phyloP scores from a whole-genome alignment of 2,329 filamentous ascomycete genomes.

The Exophiala spinifera region DNA sequence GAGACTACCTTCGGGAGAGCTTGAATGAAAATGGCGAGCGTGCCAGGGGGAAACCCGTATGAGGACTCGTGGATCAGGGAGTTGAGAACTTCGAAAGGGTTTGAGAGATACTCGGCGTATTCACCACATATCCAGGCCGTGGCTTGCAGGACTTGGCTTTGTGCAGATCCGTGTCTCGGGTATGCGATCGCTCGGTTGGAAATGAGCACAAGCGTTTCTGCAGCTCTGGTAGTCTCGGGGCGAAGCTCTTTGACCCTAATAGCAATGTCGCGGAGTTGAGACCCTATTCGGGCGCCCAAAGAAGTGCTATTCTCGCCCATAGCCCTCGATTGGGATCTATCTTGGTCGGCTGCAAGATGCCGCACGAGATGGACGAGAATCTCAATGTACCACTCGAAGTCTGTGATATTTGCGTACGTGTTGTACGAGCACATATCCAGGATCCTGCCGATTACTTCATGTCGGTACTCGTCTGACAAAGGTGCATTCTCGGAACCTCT shows the following conservation, averaged over 20 bases:
- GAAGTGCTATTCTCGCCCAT: constrained; percentile 24
- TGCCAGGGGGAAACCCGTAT: constrained; percentile 58
- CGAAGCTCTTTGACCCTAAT: constrained; percentile 87
- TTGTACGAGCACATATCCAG: constrained; percentile 85
- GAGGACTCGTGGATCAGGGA: constrained; percentile 68
- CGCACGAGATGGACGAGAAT: constrained; percentile 72
- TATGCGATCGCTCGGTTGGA: constrained; percentile 60
- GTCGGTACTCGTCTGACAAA: constrained; percentile 80
- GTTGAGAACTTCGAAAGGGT: constrained; percentile 69
- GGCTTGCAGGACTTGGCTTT: constrained; percentile 66
- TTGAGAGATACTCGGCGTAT: constrained; percentile 69
- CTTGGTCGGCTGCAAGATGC: constrained; percentile 24
- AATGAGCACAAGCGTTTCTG: constrained; percentile 66
- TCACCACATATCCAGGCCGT: constrained; percentile 86
- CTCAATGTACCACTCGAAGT: constrained; percentile 98
- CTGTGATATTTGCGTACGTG: constrained; percentile 78
- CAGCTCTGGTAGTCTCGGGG: constrained; percentile 73
- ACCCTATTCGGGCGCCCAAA: constrained; percentile 59
- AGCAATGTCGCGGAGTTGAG: constrained; percentile 83
- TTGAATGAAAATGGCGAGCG: constrained; percentile 77
- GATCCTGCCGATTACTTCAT: constrained; percentile 78
- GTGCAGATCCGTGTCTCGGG: constrained; percentile 49
- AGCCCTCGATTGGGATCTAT: constrained; percentile 15
- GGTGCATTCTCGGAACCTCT: constrained; percentile 53
- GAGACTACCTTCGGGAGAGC: constrained; percentile 83